These are phyloP conservation scores for Phytophthora cactorum DNA, from an alignment of 352 stramenopile genomes.

Conservation along the genomic window DNA sequence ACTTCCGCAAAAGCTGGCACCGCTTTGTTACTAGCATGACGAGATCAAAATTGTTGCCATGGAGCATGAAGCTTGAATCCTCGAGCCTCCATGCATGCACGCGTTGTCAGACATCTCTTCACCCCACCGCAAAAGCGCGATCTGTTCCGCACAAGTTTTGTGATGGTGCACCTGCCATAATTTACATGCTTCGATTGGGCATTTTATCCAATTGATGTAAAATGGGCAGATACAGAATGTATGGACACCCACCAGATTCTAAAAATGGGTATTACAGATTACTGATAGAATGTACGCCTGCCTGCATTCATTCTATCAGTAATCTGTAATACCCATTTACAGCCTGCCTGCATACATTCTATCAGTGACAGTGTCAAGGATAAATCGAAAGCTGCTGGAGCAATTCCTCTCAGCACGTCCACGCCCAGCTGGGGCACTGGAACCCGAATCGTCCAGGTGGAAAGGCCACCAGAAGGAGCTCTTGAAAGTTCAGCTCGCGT, in stretches of 20 bases:
- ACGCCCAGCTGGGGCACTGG: conserved; percentile 26
- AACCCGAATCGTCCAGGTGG: conserved; percentile 30
- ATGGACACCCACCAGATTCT: neutral
- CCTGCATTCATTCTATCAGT: too few relatives aligned
- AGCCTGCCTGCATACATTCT: neutral
- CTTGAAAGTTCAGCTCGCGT: conserved; percentile 39
- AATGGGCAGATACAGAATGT: too few relatives aligned
- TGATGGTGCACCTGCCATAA: conserved; percentile 1
- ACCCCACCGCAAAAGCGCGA: conserved; percentile 16
- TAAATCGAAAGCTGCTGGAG: too few relatives aligned
- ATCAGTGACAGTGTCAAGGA: neutral
- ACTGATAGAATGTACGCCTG: too few relatives aligned
- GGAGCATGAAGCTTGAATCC: conserved; percentile 17
- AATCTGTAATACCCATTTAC: too few relatives aligned
- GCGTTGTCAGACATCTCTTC: neutral
- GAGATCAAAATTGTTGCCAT: conserved; percentile 23
- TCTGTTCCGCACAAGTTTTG: conserved; percentile 18
- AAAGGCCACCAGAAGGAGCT: conserved; percentile 27
- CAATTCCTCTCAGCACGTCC: conserved; percentile 35
- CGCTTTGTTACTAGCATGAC: conserved; percentile 13
- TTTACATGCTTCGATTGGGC: too few relatives aligned
- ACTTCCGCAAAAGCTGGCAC: neutral
- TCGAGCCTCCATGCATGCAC: neutral
- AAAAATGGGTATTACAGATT: neutral
- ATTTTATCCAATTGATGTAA: too few relatives aligned